These are phyloP conservation scores for Marchantia paleacea DNA, from an alignment of 225 moss, liverwort and hornwort genomes.

Conservation along the genomic window DNA sequence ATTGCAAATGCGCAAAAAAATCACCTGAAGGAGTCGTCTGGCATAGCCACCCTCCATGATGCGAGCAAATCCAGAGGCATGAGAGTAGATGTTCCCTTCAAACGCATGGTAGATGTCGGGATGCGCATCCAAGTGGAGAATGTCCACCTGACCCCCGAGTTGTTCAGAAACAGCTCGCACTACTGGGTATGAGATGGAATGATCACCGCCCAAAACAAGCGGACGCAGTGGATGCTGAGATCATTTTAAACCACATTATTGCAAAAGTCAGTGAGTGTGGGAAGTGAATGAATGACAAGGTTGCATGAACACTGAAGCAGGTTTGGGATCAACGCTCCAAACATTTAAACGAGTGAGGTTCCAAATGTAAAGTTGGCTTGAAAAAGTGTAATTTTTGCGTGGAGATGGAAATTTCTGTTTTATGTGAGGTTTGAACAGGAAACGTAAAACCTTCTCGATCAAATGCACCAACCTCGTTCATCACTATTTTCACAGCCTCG, in stretches of 20 bases:
- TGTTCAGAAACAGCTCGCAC: constrained; percentile 81
- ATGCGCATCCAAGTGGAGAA: constrained; percentile 94
- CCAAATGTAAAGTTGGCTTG: too few species aligned
- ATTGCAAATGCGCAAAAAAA: background rate
- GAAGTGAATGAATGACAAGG: background rate
- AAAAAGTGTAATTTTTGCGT: too few species aligned
- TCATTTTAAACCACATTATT: background rate
- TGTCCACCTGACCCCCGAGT: constrained; percentile 81
- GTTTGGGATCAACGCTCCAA: background rate
- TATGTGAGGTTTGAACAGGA: too few species aligned
- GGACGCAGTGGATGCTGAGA: constrained; percentile 68
- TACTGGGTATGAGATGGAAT: constrained; percentile 86
- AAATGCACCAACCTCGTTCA: constrained; percentile 65
- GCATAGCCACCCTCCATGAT: constrained; percentile 94
- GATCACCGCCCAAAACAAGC: constrained; percentile 87
- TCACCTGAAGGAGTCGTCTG: constrained; percentile 75
- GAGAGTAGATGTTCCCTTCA: constrained; percentile 88
- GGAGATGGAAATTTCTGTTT: too few species aligned
- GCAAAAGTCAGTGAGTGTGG: background rate
- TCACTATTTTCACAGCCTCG: constrained; percentile 76
- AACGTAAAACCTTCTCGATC: background rate
- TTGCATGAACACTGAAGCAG: background rate
- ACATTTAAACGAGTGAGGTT: background rate
- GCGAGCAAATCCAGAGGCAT: constrained; percentile 92
- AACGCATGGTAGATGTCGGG: constrained; percentile 89